Evolutionary conservation across 257 asterid species (phyloP).

Genomic region (Capsicum chinense): DNA sequence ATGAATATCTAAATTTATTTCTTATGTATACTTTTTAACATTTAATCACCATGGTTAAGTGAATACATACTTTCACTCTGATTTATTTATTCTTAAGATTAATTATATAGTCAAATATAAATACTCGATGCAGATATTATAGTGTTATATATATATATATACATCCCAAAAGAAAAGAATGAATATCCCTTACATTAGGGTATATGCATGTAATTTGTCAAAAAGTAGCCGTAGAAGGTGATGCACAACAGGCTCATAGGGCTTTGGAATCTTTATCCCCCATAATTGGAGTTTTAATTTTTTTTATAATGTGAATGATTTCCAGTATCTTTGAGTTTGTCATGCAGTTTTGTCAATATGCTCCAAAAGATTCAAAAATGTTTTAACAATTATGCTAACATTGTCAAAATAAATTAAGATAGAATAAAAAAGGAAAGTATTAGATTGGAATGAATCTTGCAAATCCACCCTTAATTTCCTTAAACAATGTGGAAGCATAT

Average conservation of each 20-base stretch:
- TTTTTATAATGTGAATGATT: conserved; percentile 32
- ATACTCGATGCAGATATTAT: not conserved
- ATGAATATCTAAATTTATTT: not conserved
- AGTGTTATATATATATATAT: too few species aligned
- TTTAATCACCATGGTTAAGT: not conserved
- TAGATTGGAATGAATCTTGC: not conserved
- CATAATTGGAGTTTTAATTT: not conserved
- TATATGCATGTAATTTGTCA: conserved; percentile 41
- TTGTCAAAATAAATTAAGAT: not conserved
- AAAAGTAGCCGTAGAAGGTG: conserved; percentile 37
- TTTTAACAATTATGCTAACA: conserved; percentile 3
- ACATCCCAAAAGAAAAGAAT: conserved; percentile 40
- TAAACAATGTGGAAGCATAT: not conserved
- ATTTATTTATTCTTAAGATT: not conserved
- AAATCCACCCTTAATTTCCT: not conserved
- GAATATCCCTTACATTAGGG: conserved; percentile 32
- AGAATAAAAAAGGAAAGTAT: not conserved
- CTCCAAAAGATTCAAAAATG: not conserved
- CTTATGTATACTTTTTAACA: not conserved
- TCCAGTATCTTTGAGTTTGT: conserved; percentile 27
- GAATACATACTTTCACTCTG: not conserved
- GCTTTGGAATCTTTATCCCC: not conserved
- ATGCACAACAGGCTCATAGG: conserved; percentile 12
- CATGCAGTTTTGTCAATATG: conserved; percentile 33
- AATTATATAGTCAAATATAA: not conserved